Conservation (phyloP, 768 basidiomycete genomes). For the Stropharia rugosoannulata region DNA sequence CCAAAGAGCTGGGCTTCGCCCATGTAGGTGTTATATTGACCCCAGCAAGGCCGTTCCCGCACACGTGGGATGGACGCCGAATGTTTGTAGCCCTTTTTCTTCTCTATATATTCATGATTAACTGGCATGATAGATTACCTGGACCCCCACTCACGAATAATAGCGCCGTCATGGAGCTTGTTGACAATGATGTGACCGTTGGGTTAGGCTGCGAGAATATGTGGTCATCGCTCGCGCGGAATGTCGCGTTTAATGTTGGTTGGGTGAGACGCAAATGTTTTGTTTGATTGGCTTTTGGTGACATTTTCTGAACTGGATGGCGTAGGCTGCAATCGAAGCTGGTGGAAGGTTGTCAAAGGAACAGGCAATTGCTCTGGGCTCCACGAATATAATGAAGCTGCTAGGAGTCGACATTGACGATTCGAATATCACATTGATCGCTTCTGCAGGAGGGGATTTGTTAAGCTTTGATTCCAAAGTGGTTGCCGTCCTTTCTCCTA, state of each 20-base stretch:
- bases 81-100: conserved; percentile 41
- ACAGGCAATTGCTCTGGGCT: conserved; percentile 45
- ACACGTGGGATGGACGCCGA: conserved; percentile 65
- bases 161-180: conserved; percentile 56
- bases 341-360: conserved; percentile 38
- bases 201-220: conserved; percentile 62
- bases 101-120: background rate
- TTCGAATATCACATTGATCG: conserved; percentile 54
- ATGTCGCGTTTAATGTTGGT: conserved; percentile 74
- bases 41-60: conserved; percentile 70
- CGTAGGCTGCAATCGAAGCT: conserved; percentile 44
- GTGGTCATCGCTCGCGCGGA: conserved; percentile 62
- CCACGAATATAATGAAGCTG: conserved; percentile 41
- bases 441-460: conserved; percentile 50
- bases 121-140: conserved; percentile 40
- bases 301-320: background rate
- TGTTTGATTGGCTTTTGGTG: background rate
- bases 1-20: conserved; percentile 57
- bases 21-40: conserved; percentile 47
- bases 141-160: conserved; percentile 69
- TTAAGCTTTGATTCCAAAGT: conserved; percentile 48
- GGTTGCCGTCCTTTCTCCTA: conserved; percentile 52
- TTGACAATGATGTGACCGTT: conserved; percentile 69
- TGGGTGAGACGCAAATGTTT: conserved; percentile 57
- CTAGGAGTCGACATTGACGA: conserved; percentile 34